phyloP scores from a whole-genome alignment of 306 rosid genomes.

The Vigna angularis region DNA sequence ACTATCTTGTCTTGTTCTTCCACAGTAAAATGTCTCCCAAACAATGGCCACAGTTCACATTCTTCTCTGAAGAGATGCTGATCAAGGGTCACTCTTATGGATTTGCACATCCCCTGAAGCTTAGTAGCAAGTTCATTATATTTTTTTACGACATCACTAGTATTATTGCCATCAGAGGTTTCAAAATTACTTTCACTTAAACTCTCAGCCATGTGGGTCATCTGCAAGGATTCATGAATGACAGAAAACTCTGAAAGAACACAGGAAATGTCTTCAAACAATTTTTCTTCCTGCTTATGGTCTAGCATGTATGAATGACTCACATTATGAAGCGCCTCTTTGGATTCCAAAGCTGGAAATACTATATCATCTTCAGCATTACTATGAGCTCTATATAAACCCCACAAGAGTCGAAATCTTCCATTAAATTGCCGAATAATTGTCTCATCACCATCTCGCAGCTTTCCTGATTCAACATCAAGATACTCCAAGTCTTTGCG shows the following conservation, averaged over 20 bases:
- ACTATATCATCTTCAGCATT: constrained; percentile 99
- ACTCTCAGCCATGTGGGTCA: constrained; percentile 48
- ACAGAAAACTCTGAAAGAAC: constrained; percentile 88
- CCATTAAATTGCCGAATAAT: constrained; percentile 80
- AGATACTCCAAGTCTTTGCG: constrained; percentile 97
- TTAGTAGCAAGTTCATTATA: constrained; percentile 83
- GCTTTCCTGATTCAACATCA: constrained; percentile 98
- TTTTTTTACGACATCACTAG: constrained; percentile 58
- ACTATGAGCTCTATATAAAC: constrained; percentile 97
- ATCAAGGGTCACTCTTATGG: constrained; percentile 86
- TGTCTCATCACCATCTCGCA: constrained; percentile 75
- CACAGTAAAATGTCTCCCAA: constrained; percentile 89
- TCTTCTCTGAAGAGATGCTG: constrained; percentile 98
- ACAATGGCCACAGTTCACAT: constrained; percentile 95
- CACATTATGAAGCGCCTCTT: constrained; percentile 96
- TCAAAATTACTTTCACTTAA: constrained; percentile 48
- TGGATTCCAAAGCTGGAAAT: constrained; percentile 97
- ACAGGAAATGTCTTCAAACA: constrained; percentile 84
- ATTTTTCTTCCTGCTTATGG: constrained; percentile 94
- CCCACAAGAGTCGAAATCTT: constrained; percentile 98
- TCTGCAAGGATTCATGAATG: constrained; percentile 73
- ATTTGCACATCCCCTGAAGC: constrained; percentile 99
- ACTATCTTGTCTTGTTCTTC: constrained; percentile 99
- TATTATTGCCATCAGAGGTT: constrained; percentile 47
- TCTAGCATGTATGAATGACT: constrained; percentile 96